Base-by-base conservation (phyloP, 768 basidiomycete species). In the Tephrocybe sp. region DNA sequence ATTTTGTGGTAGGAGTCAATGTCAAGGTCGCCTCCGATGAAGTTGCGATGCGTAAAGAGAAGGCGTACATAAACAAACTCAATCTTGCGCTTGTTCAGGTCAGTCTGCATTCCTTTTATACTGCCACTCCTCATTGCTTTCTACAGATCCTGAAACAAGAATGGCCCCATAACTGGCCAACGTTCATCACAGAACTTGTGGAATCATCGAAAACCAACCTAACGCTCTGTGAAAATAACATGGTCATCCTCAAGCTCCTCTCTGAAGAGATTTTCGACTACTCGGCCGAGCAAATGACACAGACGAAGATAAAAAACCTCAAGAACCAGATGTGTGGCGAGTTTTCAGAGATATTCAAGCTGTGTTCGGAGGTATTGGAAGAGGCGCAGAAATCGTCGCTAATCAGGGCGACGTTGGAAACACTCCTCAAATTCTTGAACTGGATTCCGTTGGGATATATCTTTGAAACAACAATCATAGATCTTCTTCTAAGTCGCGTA, bases 381-480 rank as follows among this genome's bases (percentile, higher is more conserved):
- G 94, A 96, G 67, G 95, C 96, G n/a, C 88, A 90, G 65, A 98
- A 98, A 74, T 82, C 93, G 5, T 93, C 91, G 15, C 71, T 99
- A 52, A 95, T 98, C 75, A 94, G 83, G 68, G 90, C 88, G 14
- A 98, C 96, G 2, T 74, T 99, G 57, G 96, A 98, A 69, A 98
- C 97, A 0, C 76, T 99, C 15, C 77, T 98, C 55, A 80, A 93
- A 48, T 99, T 99, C 80, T 73, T 99, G 61, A 98, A 98, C 68
- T 98, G 97, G 97, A 99, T 99, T 62, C 97, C 97, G 43, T 75
- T 99, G 44, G 97, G 96, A 18, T 99, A 96, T 67, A 98, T 99
- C 60, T 99, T 98, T 63, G 97, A 98, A 72, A 98, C 97, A 1
- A 91, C 88, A 30, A 88, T 99, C 60, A 98, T 98, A 55, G 97